Base-by-base conservation (phyloP, 805 yeast genomes). In the Ogataea angusta region DNA sequence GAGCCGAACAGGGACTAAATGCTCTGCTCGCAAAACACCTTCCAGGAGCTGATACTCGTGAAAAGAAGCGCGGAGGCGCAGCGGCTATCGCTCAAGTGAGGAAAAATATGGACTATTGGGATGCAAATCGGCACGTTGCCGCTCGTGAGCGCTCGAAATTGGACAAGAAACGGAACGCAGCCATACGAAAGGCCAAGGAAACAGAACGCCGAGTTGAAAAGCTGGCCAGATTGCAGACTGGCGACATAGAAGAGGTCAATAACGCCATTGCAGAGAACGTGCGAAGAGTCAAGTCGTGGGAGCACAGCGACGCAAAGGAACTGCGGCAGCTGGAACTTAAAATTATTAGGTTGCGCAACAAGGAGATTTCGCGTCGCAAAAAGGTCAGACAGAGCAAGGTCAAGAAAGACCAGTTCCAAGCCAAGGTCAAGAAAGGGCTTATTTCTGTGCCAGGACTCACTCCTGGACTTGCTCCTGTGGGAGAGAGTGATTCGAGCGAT, bases 391-490 rank as follows among this genome's bases (percentile, higher is more conserved):
- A 52, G 42, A 56, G 51, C 38, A 56, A 47, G 24, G 40, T 50
- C 40, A 59, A 66, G 42, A 57, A 56, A 43, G 58, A 56, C 34
- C 54, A 61, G 8, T 66, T 69, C 56, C 61, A 67, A 35, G 59
- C 64, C 22, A 72, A 70, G 53, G 59, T 73, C 38, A 59, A 68
- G 42, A 62, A 64, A 36, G 78, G 78, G 15, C 52, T 57, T 26
- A 61, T 72, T 47, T 60, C 75, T 3, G 63, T 65, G 46, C 75
- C 85, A 29, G 91, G 93, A 19, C 68, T 85, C 40, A 85, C 95
- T 0, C 95, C 93, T 1, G 95, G 95, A 47, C 71, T 85, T 61
- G 95, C 93, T 1, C 93, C 93, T 23, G 89, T 85, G 17, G 90
- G 80, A 25, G 67, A 70, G 48, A 73, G 76, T 31, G 82, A 78